Conservation (phyloP, 2,329 filamentous ascomycete genomes). For the Beauveria rudraprayagi region DNA sequence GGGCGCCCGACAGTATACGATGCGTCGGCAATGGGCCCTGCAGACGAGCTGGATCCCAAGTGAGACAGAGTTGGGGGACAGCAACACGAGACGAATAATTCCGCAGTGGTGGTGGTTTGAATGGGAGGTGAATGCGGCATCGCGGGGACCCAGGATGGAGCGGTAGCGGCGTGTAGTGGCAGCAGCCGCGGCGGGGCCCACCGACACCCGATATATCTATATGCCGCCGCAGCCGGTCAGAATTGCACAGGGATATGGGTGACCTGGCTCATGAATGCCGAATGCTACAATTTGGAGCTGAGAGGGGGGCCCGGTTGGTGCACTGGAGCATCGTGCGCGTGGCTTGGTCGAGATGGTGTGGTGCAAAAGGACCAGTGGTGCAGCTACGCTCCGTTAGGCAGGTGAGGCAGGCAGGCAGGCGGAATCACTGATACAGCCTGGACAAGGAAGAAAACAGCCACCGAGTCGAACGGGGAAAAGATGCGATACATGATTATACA, state of each 20-base stretch:
- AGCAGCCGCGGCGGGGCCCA: neutral
- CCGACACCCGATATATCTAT: neutral
- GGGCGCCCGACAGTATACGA: conserved; percentile 21
- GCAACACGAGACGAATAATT: neutral
- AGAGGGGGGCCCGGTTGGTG: neutral
- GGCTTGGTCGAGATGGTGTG: neutral
- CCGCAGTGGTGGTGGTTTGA: neutral
- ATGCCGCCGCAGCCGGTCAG: neutral
- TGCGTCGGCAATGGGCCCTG: conserved; percentile 15
- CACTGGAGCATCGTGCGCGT: neutral
- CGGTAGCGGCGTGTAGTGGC: neutral
- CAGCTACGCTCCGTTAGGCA: conserved; percentile 4
- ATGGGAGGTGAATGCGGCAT: neutral
- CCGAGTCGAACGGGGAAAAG: too few species aligned
- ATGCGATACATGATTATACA: too few species aligned
- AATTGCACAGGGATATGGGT: neutral
- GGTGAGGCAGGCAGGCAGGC: neutral
- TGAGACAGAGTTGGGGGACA: conserved; percentile 5
- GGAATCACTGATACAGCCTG: neutral
- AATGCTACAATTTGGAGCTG: too few species aligned
- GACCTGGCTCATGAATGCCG: too few species aligned
- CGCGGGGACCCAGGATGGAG: too few species aligned
- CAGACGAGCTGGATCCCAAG: conserved; percentile 15
- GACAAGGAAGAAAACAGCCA: too few species aligned
- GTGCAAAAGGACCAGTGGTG: neutral